phyloP scores from a whole-genome alignment of 2,329 filamentous ascomycete species.

The Leptodontidium sp. region DNA sequence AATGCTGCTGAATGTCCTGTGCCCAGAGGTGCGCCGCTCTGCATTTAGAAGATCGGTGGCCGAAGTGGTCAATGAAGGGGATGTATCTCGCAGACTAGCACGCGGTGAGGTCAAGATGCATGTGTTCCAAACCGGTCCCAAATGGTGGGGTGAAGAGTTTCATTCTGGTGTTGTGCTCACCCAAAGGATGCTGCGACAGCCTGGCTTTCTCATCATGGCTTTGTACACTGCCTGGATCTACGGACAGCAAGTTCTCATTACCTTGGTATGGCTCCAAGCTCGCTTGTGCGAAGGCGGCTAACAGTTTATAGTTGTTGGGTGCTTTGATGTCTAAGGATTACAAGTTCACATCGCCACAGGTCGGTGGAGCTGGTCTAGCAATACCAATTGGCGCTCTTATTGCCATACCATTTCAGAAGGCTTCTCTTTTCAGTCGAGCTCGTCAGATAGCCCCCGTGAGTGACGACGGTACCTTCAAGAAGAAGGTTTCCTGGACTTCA shows the following conservation, averaged over 20 bases:
- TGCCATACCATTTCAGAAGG: conserved; percentile 78
- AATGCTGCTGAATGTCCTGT: conserved; percentile 73
- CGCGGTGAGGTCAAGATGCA: conserved; percentile 82
- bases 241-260: conserved; percentile 76
- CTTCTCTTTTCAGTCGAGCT: conserved; percentile 71
- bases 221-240: conserved; percentile 83
- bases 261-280: conserved; percentile 60
- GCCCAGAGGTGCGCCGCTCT: conserved; percentile 75
- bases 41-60: conserved; percentile 73
- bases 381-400: conserved; percentile 74
- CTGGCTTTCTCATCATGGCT: conserved; percentile 75
- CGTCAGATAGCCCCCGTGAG: conserved; percentile 65
- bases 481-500: conserved; percentile 72
- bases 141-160: conserved; percentile 80
- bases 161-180: conserved; percentile 73
- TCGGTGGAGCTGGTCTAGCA: conserved; percentile 71
- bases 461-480: conserved; percentile 70
- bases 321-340: conserved; percentile 76
- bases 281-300: conserved; percentile 29
- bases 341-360: conserved; percentile 66
- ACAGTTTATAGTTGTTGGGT: conserved; percentile 62
- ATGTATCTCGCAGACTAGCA: conserved; percentile 66
- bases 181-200: conserved; percentile 75
- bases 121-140: conserved; percentile 73
- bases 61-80: conserved; percentile 64